These are phyloP conservation scores for Cordyceps javanica DNA, from an alignment of 2,329 filamentous ascomycete species.

Conservation along the genomic window DNA sequence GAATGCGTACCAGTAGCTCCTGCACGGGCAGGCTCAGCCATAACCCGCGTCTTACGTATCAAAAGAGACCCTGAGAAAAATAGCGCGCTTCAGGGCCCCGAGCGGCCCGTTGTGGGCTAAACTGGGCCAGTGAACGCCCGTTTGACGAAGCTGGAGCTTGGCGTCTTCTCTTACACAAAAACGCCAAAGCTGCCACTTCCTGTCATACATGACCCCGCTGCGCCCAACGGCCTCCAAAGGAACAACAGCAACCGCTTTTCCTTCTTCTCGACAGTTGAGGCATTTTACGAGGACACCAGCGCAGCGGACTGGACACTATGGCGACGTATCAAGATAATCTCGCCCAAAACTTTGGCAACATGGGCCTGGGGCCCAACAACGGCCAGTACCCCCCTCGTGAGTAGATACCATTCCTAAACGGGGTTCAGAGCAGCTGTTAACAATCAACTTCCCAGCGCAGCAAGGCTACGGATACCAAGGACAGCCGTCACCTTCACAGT, in stretches of 20 bases:
- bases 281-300: background rate
- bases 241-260: background rate
- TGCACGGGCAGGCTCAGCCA: background rate
- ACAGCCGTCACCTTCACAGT: background rate
- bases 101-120: constrained; percentile 1
- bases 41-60: background rate
- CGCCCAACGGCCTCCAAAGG: no score
- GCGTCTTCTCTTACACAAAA: constrained; percentile 3
- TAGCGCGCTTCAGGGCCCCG: constrained; percentile 4
- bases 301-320: background rate
- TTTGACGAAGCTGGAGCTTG: background rate
- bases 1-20: background rate
- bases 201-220: no score
- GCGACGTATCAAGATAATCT: constrained; percentile 10
- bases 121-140: background rate
- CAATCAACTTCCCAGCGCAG: background rate
- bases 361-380: constrained; percentile 10
- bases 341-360: constrained; percentile 10
- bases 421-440: background rate
- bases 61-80: background rate
- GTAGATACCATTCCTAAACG: background rate
- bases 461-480: constrained; percentile 8
- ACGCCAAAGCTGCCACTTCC: background rate
- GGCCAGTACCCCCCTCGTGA: constrained; percentile 9
- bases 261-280: background rate